Evolutionary conservation across 176 grass and related monocot species (phyloP), one percentile per base, ranked within the genome.

Genomic region (Metroxylon sagu): DNA sequence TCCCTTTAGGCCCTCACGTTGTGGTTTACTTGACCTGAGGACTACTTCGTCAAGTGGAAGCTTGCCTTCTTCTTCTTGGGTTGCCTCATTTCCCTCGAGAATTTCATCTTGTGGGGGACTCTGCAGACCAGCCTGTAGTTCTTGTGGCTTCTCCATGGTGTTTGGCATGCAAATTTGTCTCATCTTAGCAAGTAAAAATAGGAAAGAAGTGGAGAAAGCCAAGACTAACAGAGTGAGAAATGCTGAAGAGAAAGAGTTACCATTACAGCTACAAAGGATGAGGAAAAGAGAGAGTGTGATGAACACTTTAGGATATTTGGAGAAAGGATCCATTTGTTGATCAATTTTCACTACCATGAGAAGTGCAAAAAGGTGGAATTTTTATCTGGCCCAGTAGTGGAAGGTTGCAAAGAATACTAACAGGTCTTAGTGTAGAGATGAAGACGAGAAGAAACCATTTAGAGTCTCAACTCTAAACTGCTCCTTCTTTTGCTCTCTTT

Each of bases 291-390:
- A 62, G 26, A 72, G 49, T 43, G 58, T 16, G 53, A 54, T 54
- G n/a, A 27, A 21, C 14, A 48, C 26, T 57, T 50, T 52, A 54
- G 27, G 50, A 7, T 62, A 49, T 19, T 59, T 62, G n/a, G 14
- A 43, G 17, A 18, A 62, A 55, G 26, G 49, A 72, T 48, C 50
- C 70, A 72, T 72, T 62, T 54, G 17, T 10, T 49, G 27, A 50
- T 59, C 35, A 29, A 56, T 19, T 60, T 43, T 23, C 29, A 59
- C 31, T 19, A 60, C 12, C 25, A 29, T 62, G 26, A 53, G 48
- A 18, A 59, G 19, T 7, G 17, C 30, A 50, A 4, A 5, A 6
- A 6, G 29, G 5, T 1, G 4, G 29, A 30, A 30, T 30, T 30
- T 23, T 23, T 23, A 23, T 23, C 21, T 23, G 21, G 1, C 21